A percentile compares a stretch with the other conserved stretches of the same genome.
Evolutionary conservation across 805 yeast species (phyloP).

Genomic region (Candida piceae): DNA sequence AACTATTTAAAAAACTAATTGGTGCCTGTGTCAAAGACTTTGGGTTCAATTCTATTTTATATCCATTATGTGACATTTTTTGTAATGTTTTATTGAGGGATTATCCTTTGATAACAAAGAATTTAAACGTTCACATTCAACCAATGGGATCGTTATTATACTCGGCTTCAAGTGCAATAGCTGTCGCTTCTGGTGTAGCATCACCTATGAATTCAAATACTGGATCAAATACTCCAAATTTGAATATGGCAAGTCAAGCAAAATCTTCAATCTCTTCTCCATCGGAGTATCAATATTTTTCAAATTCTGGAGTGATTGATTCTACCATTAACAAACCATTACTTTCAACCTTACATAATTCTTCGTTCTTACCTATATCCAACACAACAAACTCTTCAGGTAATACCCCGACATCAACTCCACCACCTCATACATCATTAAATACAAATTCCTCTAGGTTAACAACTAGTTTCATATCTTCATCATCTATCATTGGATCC

Average conservation of each 20-base stretch:
- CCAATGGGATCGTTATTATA: conserved; percentile 4
- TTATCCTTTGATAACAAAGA: conserved; percentile 56
- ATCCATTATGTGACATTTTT: conserved; percentile 63
- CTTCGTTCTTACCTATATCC: conserved; percentile 2
- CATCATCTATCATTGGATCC: not conserved
- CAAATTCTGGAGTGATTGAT: conserved; percentile 12
- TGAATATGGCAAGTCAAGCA: not conserved
- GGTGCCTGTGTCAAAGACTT: conserved; percentile 75
- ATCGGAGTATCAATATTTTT: conserved; percentile 6
- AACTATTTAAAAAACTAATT: conserved; percentile 51
- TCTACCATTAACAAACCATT: conserved; percentile 14
- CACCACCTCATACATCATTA: conserved; percentile 6
- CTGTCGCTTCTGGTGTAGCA: not conserved
- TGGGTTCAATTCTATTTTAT: conserved; percentile 68
- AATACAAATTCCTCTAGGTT: not conserved
- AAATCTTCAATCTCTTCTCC: conserved; percentile 4
- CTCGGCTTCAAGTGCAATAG: conserved; percentile 1
- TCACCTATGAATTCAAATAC: not conserved
- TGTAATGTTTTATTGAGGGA: conserved; percentile 56
- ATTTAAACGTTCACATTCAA: conserved; percentile 1
- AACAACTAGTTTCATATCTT: not conserved
- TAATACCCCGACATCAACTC: conserved; percentile 1
- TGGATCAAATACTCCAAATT: not conserved
- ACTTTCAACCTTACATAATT: conserved; percentile 4
- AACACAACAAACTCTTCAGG: conserved; percentile 4